Conservation (phyloP, 371 early-diverging fungal species). For the Saksenaea oblongispora region DNA sequence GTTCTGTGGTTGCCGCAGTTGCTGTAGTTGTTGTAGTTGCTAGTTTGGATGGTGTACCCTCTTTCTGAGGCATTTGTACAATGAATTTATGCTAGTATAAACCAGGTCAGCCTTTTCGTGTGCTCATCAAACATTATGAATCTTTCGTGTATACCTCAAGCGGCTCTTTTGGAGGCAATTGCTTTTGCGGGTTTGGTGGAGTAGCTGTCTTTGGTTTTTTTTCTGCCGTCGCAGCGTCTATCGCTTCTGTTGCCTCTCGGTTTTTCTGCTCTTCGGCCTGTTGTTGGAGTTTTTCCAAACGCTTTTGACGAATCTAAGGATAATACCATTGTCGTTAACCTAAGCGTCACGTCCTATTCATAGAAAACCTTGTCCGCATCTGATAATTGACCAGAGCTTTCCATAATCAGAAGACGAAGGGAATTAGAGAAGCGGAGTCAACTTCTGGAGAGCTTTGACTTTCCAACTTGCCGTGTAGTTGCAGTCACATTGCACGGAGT, state of each 20-base stretch:
- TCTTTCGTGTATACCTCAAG: neutral
- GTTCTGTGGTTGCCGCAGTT: constrained; percentile 13
- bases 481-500: too few relatives aligned
- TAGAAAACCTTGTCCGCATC: constrained; percentile 21
- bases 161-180: neutral
- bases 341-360: neutral
- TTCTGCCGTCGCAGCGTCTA: neutral
- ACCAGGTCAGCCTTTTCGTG: neutral
- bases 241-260: constrained; percentile 9
- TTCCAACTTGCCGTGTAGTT: neutral
- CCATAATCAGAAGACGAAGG: constrained; percentile 5
- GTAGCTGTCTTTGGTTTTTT: neutral
- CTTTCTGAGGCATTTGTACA: neutral
- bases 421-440: neutral
- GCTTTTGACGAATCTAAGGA: constrained; percentile 69
- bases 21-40: constrained; percentile 10
- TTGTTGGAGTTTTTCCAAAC: constrained; percentile 66
- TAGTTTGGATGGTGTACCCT: neutral
- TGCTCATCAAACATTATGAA: neutral
- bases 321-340: neutral
- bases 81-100: neutral
- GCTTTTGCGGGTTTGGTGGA: neutral
- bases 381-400: constrained; percentile 14
- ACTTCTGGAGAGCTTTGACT: neutral
- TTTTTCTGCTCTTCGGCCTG: constrained; percentile 29